phyloP scores from a whole-genome alignment of 306 rosid genomes.

The Vicia faba region DNA sequence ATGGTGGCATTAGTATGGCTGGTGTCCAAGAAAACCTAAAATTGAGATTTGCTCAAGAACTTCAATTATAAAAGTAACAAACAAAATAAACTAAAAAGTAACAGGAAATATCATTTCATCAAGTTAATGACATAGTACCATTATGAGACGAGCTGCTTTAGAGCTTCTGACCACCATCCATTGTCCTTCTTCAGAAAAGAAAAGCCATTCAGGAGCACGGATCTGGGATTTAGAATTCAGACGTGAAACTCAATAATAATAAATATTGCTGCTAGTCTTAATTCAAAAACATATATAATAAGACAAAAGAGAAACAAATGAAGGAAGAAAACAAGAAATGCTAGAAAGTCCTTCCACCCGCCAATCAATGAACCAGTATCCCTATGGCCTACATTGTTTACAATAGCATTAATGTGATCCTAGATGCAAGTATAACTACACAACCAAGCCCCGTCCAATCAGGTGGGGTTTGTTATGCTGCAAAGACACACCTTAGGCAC shows the following conservation, averaged over 20 bases:
- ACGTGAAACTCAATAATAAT: conserved; percentile 34
- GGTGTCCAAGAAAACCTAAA: conserved; percentile 73
- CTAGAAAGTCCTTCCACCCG: conserved; percentile 2
- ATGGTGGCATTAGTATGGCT: conserved; percentile 66
- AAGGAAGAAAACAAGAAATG: conserved; percentile 19
- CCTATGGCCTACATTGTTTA: neutral
- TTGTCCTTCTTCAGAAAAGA: conserved; percentile 94
- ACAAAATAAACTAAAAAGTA: neutral
- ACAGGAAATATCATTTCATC: conserved; percentile 9
- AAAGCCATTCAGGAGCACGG: conserved; percentile 89
- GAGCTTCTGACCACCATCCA: conserved; percentile 96
- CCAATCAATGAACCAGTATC: conserved; percentile 5
- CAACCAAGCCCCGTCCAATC: neutral
- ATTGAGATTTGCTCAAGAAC: conserved; percentile 39
- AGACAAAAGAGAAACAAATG: neutral
- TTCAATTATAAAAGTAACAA: conserved; percentile 32
- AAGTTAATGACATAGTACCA: conserved; percentile 55
- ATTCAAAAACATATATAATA: neutral
- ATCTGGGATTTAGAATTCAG: conserved; percentile 57
- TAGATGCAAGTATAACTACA: neutral
- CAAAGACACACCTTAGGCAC: conserved; percentile 81
- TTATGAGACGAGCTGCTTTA: conserved; percentile 86
- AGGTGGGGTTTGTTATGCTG: neutral
- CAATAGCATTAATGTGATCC: conserved; percentile 6
- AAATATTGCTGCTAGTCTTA: conserved; percentile 1